Base-by-base conservation (phyloP, 257 asterid genomes). In the Solanum paucissectum region DNA sequence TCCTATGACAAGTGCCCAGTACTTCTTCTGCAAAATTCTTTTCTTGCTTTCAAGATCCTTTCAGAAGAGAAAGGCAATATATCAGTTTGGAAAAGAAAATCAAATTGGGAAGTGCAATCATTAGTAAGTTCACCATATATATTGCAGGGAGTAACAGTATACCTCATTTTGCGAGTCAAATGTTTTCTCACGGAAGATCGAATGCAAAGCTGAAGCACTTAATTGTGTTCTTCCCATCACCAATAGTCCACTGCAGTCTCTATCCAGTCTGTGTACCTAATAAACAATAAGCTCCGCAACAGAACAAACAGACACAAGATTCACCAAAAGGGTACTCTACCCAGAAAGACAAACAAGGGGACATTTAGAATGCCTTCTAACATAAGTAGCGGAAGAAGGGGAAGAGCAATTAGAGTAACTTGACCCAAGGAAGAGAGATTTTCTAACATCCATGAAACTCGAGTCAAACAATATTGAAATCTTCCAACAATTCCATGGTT, bases 211-310 rank as follows among this genome's bases (percentile, higher is more conserved):
- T 49, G 95, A 91, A 55, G 99, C 91, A 91, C 96, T 97, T 92
- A 93, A 90, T 73, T 92, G 95, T 88, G 98, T 94, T 93, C 98
- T 97, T 88, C 99, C 98, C 98, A 97, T 93, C 90, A 97, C 94
- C 90, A 97, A 90, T 91, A 97, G 91, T 89, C 99, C 99, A 86
- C 98, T 97, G 93, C 99, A 92, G 90, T 95, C 99, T 90, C 96
- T 92, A 90, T 97, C 99, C 88, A 97, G 99, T 88, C 99, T 94
- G 94, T 97, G 99, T 79, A 95, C 99, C 99, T 97, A 93, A 69
- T 76, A 69, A 74, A 87, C 33, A 88, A 90, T n/a, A 92, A 88
- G 90, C 94, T 91, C 92, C 91, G 66, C 74, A 89, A 88, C 89
- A 89, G 89, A 86, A 77, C 86, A 87, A 81, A 89, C 37, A 87